phyloP scores from a whole-genome alignment of 106 monocot species.

The Narthecium ossifragum region DNA sequence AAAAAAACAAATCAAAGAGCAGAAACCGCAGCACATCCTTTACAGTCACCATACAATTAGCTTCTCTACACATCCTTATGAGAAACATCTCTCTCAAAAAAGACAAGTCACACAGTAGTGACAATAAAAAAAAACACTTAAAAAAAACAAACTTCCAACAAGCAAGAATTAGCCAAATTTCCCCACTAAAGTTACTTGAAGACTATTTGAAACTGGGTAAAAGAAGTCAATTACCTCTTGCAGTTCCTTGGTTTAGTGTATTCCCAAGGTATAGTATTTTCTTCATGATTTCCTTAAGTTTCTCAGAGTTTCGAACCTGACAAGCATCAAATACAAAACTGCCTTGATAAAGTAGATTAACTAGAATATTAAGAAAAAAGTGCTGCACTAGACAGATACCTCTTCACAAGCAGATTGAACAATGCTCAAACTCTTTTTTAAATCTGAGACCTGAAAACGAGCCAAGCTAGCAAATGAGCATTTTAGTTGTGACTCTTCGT shows the following conservation, averaged over 20 bases:
- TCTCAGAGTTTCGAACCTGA: slow-evolving; percentile 77
- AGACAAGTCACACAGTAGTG: neutral
- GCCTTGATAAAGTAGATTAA: neutral
- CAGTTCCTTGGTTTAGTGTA: slow-evolving; percentile 89
- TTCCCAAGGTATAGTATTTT: slow-evolving; percentile 86
- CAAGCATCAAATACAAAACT: slow-evolving; percentile 2
- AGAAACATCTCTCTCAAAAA: neutral
- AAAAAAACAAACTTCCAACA: neutral
- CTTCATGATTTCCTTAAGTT: slow-evolving; percentile 93
- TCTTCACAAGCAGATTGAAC: slow-evolving; percentile 72
- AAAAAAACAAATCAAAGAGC: too few species aligned
- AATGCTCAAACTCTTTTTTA: slow-evolving; percentile 53
- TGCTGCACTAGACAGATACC: slow-evolving; percentile 28
- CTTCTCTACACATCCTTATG: neutral
- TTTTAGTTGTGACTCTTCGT: too few species aligned
- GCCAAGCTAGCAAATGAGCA: neutral
- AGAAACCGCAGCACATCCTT: too few species aligned
- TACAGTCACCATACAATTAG: too few species aligned
- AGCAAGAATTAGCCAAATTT: too few species aligned
- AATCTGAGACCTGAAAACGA: slow-evolving; percentile 52
- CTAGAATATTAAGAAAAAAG: neutral
- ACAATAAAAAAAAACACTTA: neutral
- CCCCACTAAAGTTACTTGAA: neutral
- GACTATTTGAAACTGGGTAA: neutral
- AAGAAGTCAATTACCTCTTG: slow-evolving; percentile 56